Conservation (phyloP, 306 rosid genomes). For the Erythrophleum fordii region DNA sequence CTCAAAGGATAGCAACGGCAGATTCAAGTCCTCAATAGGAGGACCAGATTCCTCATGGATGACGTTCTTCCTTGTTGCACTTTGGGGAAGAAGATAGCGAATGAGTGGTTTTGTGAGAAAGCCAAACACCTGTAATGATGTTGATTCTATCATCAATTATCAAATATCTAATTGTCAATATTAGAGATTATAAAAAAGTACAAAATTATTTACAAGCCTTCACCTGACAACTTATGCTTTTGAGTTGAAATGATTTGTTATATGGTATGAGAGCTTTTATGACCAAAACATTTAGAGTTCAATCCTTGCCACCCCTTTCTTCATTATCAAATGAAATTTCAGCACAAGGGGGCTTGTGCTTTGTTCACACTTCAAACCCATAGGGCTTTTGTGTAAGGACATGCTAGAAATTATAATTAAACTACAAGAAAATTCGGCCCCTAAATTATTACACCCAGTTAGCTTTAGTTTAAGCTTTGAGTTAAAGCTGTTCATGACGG, state of each 20-base stretch:
- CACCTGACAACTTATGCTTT: not conserved
- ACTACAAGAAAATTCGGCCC: not conserved
- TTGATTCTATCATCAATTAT: slow-evolving; percentile 9
- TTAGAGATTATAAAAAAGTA: not conserved
- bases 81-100: slow-evolving; percentile 63
- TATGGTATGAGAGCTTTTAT: not conserved
- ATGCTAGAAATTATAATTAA: not conserved
- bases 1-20: slow-evolving; percentile 72
- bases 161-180: slow-evolving; percentile 10
- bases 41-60: slow-evolving; percentile 36
- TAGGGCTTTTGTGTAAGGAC: not conserved
- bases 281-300: not conserved
- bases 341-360: not conserved
- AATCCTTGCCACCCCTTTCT: not conserved
- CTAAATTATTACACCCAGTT: not conserved
- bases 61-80: slow-evolving; percentile 19
- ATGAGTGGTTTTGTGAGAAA: slow-evolving; percentile 79
- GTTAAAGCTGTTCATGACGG: not conserved
- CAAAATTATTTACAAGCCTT: not conserved
- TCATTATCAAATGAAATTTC: not conserved
- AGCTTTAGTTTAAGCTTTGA: not conserved
- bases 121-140: slow-evolving; percentile 71
- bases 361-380: not conserved
- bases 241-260: not conserved
- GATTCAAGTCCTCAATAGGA: slow-evolving; percentile 55